Base-by-base conservation (phyloP, 768 basidiomycete species). In the Termitomyces titanicus region DNA sequence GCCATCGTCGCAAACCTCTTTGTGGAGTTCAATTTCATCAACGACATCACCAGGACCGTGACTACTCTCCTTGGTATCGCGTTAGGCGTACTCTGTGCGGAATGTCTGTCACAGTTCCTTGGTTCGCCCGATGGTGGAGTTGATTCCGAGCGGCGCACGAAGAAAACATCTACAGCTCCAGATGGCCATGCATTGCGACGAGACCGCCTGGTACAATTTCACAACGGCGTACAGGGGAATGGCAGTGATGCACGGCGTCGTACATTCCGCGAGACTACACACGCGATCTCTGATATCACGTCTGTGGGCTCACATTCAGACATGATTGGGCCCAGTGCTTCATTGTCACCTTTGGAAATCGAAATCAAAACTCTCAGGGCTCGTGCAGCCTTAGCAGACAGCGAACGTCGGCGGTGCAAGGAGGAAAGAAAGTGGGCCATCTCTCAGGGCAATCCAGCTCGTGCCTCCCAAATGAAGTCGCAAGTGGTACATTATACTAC, bases 341-440 rank as follows among this genome's bases (percentile, higher is more conserved):
- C 76, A 29, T 78, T 88, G 78, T 79, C 83, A 20, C 84, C 85
- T 7, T 70, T 82, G 33, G 87, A 91, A 63, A 82, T 88, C 29
- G 88, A 91, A 63, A 79, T 92, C n/a, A 85, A 86, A 31, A 75
- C 81, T 13, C 77, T 94, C 20, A 80, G 89, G 46, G 84, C 89
- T 45, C 81, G 88, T 25, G 91, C 91, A 8, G 85, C 88, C 18
- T 70, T 91, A 55, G 91, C 92, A 24, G 92, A 92, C 61, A 90
- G 84, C 57, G 90, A 94, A 70, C 81, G 88, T 18, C 79, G 92
- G 38, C 79, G 89, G 52, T 89, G 84, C 73, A 89, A 85, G 73
- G 92, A 94, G 70, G 92, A 94, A 70, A 79, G 83, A 60, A 90
- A 92, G 67, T 94, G 92, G 92, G 92, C 92, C 0, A 66, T 86